Evolutionary conservation across 2,329 filamentous ascomycete species (phyloP).

Genomic region (Myrmaecium sp.): DNA sequence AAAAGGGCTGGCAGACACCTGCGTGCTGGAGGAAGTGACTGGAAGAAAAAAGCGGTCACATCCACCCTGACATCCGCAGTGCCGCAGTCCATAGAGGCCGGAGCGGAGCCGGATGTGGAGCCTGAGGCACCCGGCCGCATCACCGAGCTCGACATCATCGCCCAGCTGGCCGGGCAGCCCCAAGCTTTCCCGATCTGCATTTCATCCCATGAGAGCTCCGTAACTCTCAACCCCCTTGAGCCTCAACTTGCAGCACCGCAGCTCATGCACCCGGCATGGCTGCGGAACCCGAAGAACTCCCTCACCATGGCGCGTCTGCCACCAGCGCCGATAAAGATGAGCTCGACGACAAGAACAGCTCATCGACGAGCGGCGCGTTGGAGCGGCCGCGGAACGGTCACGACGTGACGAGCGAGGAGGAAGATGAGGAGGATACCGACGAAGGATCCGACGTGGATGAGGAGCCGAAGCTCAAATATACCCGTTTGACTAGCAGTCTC

Average conservation of each 20-base stretch:
- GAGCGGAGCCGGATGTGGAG: too few species aligned
- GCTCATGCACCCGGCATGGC: constrained; percentile 25
- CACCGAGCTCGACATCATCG: constrained; percentile 1
- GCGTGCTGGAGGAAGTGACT: too few species aligned
- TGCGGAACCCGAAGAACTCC: constrained; percentile 21
- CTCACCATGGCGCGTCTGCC: constrained; percentile 33
- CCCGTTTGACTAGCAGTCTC: constrained; percentile 65
- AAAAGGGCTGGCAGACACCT: too few species aligned
- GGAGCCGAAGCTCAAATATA: constrained; percentile 87
- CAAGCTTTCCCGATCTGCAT: background rate
- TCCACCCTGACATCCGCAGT: too few species aligned
- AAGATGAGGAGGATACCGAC: constrained; percentile 34
- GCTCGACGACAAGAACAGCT: constrained; percentile 2
- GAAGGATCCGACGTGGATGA: constrained; percentile 78
- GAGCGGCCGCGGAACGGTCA: constrained; percentile 6
- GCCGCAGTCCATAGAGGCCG: too few species aligned
- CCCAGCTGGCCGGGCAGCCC: background rate
- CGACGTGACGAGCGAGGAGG: constrained; percentile 11
- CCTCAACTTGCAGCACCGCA: constrained; percentile 8
- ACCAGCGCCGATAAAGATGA: constrained; percentile 8
- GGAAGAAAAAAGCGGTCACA: too few species aligned
- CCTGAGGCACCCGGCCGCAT: constrained; percentile 2
- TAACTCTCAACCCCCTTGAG: background rate
- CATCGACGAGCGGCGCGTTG: too few species aligned
- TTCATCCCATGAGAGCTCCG: background rate